phyloP scores from a whole-genome alignment of 2,329 filamentous ascomycete genomes.

The Aaosphaeria arxii region DNA sequence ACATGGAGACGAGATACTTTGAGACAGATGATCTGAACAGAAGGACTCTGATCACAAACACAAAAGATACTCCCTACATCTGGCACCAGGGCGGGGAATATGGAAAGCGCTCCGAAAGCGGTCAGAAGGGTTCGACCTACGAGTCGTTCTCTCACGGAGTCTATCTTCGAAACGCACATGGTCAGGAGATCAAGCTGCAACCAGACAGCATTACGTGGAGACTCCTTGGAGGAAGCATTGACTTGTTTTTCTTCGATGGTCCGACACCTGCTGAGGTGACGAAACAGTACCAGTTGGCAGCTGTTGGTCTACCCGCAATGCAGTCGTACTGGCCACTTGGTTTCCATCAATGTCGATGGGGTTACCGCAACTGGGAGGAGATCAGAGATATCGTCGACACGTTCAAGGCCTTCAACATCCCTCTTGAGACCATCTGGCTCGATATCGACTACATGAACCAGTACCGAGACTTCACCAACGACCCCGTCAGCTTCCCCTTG shows the following conservation, averaged over 20 bases:
- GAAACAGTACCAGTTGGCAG: conserved; percentile 65
- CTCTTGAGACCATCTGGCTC: conserved; percentile 48
- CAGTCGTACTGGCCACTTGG: conserved; percentile 68
- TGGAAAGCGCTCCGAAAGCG: conserved; percentile 7
- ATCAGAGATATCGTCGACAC: conserved; percentile 57
- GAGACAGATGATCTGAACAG: conserved; percentile 49
- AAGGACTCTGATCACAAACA: conserved; percentile 47
- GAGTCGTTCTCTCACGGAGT: conserved; percentile 71
- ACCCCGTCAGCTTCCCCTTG: conserved; percentile 51
- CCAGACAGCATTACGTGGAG: conserved; percentile 68
- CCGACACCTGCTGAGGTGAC: conserved; percentile 67
- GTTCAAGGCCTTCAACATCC: conserved; percentile 55
- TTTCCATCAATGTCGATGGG: conserved; percentile 81
- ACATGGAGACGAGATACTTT: conserved; percentile 76
- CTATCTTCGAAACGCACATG: conserved; percentile 73
- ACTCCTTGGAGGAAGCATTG: conserved; percentile 71
- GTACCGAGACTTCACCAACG: conserved; percentile 59
- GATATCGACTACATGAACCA: conserved; percentile 43
- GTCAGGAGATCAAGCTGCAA: conserved; percentile 67
- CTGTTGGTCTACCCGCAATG: conserved; percentile 70
- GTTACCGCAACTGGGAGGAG: conserved; percentile 70
- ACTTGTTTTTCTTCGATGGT: conserved; percentile 77
- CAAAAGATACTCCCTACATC: conserved; percentile 2
- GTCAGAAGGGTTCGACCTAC: conserved; percentile 49
- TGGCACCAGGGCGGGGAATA: background rate